Conservation (phyloP, 345 rosid genomes). For the Alliaria petiolata region DNA sequence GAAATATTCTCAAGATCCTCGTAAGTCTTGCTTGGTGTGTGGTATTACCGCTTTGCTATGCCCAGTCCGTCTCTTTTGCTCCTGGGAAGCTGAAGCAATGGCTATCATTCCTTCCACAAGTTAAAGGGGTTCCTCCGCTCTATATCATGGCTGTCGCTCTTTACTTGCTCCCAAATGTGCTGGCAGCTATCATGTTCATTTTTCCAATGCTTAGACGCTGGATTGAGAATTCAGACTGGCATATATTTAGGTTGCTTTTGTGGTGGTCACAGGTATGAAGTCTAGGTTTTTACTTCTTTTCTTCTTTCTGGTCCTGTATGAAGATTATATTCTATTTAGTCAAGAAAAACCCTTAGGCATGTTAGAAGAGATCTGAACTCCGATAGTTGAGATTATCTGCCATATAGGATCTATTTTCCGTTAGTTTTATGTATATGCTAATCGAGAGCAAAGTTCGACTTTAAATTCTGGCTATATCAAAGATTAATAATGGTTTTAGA, state of each 20-base stretch:
- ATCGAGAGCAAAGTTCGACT: background rate
- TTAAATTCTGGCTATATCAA: background rate
- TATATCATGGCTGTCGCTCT: slow-evolving; percentile 72
- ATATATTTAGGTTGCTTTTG: slow-evolving; percentile 71
- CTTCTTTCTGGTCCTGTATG: slow-evolving; percentile 10
- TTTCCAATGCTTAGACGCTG: slow-evolving; percentile 96
- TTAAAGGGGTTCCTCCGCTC: slow-evolving; percentile 67
- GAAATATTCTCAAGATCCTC: slow-evolving; percentile 70
- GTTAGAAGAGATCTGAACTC: slow-evolving; percentile 5
- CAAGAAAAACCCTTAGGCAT: slow-evolving; percentile 8
- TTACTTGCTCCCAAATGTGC: slow-evolving; percentile 77
- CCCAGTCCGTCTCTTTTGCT: slow-evolving; percentile 47
- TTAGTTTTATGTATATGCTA: slow-evolving; percentile 8
- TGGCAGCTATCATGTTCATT: slow-evolving; percentile 75
- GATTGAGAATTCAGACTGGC: slow-evolving; percentile 99
- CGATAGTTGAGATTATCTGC: background rate
- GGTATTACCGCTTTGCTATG: slow-evolving; percentile 72
- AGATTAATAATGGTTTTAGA: background rate
- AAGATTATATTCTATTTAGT: background rate
- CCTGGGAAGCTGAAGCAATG: slow-evolving; percentile 40
- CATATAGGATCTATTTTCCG: background rate
- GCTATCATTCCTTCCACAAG: slow-evolving; percentile 56
- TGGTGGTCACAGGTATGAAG: slow-evolving; percentile 97
- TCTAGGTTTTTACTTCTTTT: background rate
- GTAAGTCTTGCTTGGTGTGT: slow-evolving; percentile 74